A percentile compares a stretch with the other conserved stretches of the same genome.
phyloP scores from a whole-genome alignment of 2,329 filamentous ascomycete species.

The Leptographium procerum region DNA sequence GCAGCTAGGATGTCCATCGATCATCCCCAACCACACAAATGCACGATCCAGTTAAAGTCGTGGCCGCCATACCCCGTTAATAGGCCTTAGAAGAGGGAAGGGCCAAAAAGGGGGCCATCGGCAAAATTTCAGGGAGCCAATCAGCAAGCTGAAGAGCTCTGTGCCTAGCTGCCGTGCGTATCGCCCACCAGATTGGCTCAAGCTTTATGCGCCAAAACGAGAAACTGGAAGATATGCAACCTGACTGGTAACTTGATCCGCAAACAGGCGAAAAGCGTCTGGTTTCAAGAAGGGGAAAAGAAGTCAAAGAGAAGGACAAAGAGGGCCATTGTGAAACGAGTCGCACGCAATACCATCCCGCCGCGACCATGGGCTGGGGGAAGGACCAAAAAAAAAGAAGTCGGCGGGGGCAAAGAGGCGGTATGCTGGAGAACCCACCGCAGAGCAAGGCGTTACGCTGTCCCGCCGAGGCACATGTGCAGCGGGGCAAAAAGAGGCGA shows the following conservation, averaged over 20 bases:
- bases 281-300: constrained; percentile 3
- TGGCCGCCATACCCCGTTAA: background rate
- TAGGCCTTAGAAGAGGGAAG: background rate
- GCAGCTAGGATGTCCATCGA: background rate
- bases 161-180: constrained; percentile 4
- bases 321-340: background rate
- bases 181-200: constrained; percentile 3
- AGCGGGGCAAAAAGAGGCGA: background rate
- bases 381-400: too few species aligned
- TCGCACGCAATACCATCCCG: background rate
- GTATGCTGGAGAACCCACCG: background rate
- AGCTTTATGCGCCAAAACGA: background rate
- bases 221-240: background rate
- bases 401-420: background rate
- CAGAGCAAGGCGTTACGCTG: background rate
- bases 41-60: background rate
- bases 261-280: background rate
- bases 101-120: background rate
- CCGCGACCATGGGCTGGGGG: background rate
- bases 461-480: background rate
- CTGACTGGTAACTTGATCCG: background rate
- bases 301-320: background rate
- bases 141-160: constrained; percentile 10
- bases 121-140: constrained; percentile 9
- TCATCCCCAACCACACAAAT: background rate